Conservation (phyloP, 164 flowering plant species). For the Berberis thunbergii region DNA sequence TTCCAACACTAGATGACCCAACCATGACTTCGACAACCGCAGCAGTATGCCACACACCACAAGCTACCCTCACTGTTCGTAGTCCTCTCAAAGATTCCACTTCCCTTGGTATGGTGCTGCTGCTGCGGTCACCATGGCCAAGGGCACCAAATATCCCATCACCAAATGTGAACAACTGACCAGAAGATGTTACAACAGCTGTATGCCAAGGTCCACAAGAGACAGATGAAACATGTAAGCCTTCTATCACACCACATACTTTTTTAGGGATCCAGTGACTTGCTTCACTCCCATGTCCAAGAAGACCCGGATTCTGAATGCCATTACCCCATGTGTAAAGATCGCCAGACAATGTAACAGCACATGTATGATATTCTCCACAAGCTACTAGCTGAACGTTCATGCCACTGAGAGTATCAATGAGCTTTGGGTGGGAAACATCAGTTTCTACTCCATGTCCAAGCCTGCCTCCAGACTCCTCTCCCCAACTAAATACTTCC, state of each 20-base stretch:
- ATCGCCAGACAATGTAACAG: conserved; percentile 74
- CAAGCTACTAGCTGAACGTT: conserved; percentile 72
- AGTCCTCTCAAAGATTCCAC: conserved; percentile 64
- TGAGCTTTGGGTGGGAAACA: conserved; percentile 60
- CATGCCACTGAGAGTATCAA: conserved; percentile 57
- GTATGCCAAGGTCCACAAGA: conserved; percentile 99
- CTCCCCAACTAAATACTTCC: conserved; percentile 91
- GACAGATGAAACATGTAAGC: conserved; percentile 50
- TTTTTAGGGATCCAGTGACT: conserved; percentile 86
- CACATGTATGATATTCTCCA: conserved; percentile 92
- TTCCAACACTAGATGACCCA: conserved; percentile 24
- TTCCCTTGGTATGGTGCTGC: conserved; percentile 54
- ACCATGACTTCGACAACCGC: conserved; percentile 53
- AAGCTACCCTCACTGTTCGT: conserved; percentile 57
- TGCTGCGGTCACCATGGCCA: conserved; percentile 73
- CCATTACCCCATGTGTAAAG: conserved; percentile 97
- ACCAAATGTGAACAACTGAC: conserved; percentile 89
- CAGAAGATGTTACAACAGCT: conserved; percentile 65
- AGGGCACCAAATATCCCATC: conserved; percentile 95
- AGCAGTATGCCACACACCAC: conserved; percentile 98
- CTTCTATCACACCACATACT: conserved; percentile 59
- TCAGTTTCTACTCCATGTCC: conserved; percentile 84
- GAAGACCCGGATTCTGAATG: conserved; percentile 46
- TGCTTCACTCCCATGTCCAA: conserved; percentile 73
- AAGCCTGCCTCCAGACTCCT: conserved; percentile 84